Evolutionary conservation across 306 rosid species (phyloP), one percentile per base, ranked within the genome.

Genomic region (Canavalia ensiformis): DNA sequence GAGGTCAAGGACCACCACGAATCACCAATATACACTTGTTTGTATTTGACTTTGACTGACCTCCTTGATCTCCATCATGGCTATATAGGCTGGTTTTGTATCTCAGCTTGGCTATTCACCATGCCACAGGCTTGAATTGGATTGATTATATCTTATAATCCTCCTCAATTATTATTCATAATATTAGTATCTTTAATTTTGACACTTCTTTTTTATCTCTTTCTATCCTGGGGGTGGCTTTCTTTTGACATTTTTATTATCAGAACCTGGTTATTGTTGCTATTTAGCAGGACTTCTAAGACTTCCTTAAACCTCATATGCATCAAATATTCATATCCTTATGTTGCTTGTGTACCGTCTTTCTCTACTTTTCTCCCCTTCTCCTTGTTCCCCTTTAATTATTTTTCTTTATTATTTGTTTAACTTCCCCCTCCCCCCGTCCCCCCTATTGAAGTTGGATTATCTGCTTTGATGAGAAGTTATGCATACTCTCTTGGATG

Each of bases 1-100:
- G 25, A 18, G 25, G 25, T 18, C 25, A 18, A 18, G 25, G 25
- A 18, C 25, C 25, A 18, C 25, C 25, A 18, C 25, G 25, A 18
- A 18, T 18, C 25, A 18, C 25, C 25, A 18, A 18, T 18, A 18
- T 18, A 18, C 25, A 18, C 25, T 18, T 18, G 25, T 18, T 18
- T 18, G 25, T 18, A 18, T 18, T 18, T 18, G 25, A 18, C 25
- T 18, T 18, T 18, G 25, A 18, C 25, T 18, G 25, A 18, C 25
- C 25, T 18, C 25, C 25, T 18, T 18, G 25, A 18, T 18, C 25
- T 18, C 25, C 25, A 18, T 18, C 25, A 18, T 18, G 25, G 68
- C 79, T 68, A 5, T 60, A 47, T 73, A 65, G 45, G 67, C 25
- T 54, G 75, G 29, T 78, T 85, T 79, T 81, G 44, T 82, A 28